These are phyloP conservation scores for Eucalyptus victrix DNA, from an alignment of 345 rosid genomes.

Conservation along the genomic window DNA sequence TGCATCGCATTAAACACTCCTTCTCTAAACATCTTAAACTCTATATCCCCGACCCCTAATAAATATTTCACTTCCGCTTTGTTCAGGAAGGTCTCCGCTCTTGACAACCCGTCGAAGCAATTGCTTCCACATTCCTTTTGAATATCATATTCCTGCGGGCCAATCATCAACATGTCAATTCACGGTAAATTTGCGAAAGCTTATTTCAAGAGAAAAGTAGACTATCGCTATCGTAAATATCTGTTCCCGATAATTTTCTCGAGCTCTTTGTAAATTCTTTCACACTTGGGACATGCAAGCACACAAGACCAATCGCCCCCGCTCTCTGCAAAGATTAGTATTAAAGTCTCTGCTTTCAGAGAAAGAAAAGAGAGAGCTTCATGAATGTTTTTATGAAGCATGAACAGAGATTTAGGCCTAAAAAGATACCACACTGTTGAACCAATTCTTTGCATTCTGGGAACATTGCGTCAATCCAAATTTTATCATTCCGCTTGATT, in stretches of 20 bases:
- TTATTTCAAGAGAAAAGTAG: not conserved
- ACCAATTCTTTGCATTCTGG: constrained; percentile 24
- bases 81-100: constrained; percentile 44
- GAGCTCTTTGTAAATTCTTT: constrained; percentile 12
- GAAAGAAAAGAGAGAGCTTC: not conserved
- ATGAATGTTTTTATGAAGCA: not conserved
- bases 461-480: constrained; percentile 15
- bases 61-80: constrained; percentile 27
- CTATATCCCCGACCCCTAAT: constrained; percentile 50
- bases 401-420: not conserved
- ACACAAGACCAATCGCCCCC: too few species aligned
- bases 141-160: constrained; percentile 54
- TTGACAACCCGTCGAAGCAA: constrained; percentile 58
- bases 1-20: constrained; percentile 35
- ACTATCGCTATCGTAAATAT: constrained; percentile 26
- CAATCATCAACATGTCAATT: not conserved
- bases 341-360: not conserved
- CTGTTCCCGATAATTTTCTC: not conserved
- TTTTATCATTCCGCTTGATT: constrained; percentile 2
- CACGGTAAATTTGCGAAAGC: not conserved
- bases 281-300: too few species aligned
- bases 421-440: constrained; percentile 35
- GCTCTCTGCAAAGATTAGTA: not conserved
- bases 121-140: constrained; percentile 49
- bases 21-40: constrained; percentile 50